Percentiles rank a stretch among this genome's conserved stretches.
These are phyloP conservation scores for Colletotrichum horii DNA, from an alignment of 2,329 filamentous ascomycete genomes.

Conservation along the genomic window DNA sequence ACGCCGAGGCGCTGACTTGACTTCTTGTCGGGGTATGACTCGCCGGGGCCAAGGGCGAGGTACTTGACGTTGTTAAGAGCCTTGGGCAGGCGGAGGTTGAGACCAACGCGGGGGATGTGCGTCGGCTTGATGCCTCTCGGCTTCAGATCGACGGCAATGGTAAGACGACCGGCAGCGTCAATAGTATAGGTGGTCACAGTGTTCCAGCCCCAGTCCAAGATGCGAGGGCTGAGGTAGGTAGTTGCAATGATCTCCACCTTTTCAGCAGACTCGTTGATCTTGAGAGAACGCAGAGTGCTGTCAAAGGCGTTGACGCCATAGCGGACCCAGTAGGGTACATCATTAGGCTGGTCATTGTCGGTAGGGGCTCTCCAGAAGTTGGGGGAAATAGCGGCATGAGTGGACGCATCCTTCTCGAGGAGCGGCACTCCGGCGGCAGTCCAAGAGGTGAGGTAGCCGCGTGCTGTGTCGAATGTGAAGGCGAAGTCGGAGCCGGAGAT, in stretches of 20 bases:
- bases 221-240: conserved; percentile 60
- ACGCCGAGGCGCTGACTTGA: conserved; percentile 58
- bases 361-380: conserved; percentile 69
- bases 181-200: conserved; percentile 58
- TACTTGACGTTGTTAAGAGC: conserved; percentile 56
- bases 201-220: conserved; percentile 64
- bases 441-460: conserved; percentile 50
- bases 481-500: conserved; percentile 37
- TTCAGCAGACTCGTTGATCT: conserved; percentile 30
- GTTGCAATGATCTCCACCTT: conserved; percentile 44
- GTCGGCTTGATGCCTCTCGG: conserved; percentile 55
- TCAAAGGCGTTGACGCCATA: conserved; percentile 53
- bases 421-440: conserved; percentile 36
- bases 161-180: conserved; percentile 44
- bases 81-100: conserved; percentile 58
- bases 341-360: conserved; percentile 64
- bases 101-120: conserved; percentile 66
- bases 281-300: conserved; percentile 49
- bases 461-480: conserved; percentile 49
- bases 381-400: conserved; percentile 43
- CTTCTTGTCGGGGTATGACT: conserved; percentile 69
- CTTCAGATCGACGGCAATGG: conserved; percentile 47
- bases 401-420: conserved; percentile 38
- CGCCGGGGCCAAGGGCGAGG: conserved; percentile 68
- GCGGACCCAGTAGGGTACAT: conserved; percentile 62